Conservation (phyloP, 768 basidiomycete genomes). For the Lactarius psammicola region DNA sequence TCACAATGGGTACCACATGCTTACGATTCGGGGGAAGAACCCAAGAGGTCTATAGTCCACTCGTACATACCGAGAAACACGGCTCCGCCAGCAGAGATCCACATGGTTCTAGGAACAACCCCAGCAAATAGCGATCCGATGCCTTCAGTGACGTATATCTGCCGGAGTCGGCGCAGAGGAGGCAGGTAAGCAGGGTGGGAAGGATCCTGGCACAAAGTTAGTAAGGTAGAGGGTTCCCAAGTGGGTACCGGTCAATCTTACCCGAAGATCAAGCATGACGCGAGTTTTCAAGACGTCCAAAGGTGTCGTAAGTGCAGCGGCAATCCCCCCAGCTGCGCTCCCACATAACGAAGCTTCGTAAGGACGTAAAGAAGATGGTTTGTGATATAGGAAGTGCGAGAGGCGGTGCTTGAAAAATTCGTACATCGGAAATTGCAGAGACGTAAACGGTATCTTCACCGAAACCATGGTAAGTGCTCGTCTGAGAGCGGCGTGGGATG, state of each 20-base stretch:
- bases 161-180: conserved; percentile 51
- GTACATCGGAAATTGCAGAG: conserved; percentile 93
- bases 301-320: conserved; percentile 89
- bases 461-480: neutral
- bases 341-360: conserved; percentile 87
- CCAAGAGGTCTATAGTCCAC: conserved; percentile 40
- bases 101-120: conserved; percentile 85
- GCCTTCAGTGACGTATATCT: conserved; percentile 76
- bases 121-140: conserved; percentile 77
- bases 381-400: conserved; percentile 51
- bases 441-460: conserved; percentile 89
- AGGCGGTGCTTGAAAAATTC: conserved; percentile 77
- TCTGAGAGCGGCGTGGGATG: conserved; percentile 5
- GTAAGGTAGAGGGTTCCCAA: neutral
- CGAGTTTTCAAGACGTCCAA: conserved; percentile 96
- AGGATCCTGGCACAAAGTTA: conserved; percentile 43
- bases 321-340: conserved; percentile 84
- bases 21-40: conserved; percentile 16
- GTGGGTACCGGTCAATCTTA: conserved; percentile 37
- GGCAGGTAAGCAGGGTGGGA: conserved; percentile 52
- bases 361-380: conserved; percentile 50
- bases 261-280: conserved; percentile 90
- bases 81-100: conserved; percentile 96
- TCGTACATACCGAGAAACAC: conserved; percentile 98
- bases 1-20: conserved; percentile 1